Conservation (phyloP, 1,284 basidiomycete species). For the Tilletiopsis washingtonensis region DNA sequence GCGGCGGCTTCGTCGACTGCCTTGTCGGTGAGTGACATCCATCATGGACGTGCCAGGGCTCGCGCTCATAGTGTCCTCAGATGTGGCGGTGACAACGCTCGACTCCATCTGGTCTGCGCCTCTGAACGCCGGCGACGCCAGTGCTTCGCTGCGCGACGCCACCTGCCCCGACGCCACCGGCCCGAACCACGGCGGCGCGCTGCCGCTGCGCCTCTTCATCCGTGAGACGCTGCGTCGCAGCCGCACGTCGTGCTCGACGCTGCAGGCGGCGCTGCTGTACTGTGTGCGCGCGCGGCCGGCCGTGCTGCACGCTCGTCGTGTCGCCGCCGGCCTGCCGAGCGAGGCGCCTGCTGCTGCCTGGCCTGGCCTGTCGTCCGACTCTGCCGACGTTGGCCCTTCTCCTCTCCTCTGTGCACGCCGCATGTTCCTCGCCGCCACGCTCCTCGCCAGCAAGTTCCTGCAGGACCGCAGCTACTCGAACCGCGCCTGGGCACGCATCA, state of each 20-base stretch:
- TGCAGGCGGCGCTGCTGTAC: constrained; percentile 42
- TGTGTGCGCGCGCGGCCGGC: constrained; percentile 17
- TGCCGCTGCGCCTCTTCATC: constrained; percentile 39
- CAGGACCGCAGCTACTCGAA: constrained; percentile 90
- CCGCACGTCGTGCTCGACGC: constrained; percentile 39
- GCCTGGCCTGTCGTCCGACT: not conserved
- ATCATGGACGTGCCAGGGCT: not conserved
- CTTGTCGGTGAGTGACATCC: constrained; percentile 32
- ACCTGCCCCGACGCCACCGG: constrained; percentile 8
- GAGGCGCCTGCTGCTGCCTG: not conserved
- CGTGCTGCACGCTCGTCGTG: not conserved
- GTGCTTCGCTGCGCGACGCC: not conserved
- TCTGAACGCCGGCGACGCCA: not conserved
- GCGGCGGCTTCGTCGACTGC: constrained; percentile 48
- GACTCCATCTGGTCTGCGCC: constrained; percentile 26
- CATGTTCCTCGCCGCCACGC: constrained; percentile 76
- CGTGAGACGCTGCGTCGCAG: constrained; percentile 43
- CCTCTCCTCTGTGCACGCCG: constrained; percentile 77
- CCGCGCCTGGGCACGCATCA: constrained; percentile 70
- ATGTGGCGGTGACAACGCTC: constrained; percentile 21
- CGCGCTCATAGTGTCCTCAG: constrained; percentile 10
- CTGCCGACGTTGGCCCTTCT: constrained; percentile 15
- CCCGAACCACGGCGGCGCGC: constrained; percentile 15
- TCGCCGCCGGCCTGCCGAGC: not conserved
- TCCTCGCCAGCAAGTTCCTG: constrained; percentile 81